Evolutionary conservation across 2,329 filamentous ascomycete genomes (phyloP).

Genomic region (Stagonosporopsis cucurbitacearum): DNA sequence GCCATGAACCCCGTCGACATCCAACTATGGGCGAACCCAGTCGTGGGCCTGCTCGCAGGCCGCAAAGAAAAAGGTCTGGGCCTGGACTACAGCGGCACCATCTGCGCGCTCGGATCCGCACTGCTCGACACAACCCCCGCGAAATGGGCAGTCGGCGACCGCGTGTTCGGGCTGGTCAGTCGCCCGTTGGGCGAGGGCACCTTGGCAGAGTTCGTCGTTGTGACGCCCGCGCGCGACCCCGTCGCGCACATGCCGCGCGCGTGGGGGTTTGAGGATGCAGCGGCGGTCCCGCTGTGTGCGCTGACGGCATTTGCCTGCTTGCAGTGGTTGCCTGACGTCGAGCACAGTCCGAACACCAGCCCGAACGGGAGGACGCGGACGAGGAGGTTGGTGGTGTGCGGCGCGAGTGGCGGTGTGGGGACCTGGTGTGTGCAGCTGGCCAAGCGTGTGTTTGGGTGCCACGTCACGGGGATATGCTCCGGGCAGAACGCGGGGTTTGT

Average conservation of each 20-base stretch:
- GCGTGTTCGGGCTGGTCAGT: slow-evolving; percentile 36
- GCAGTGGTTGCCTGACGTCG: slow-evolving; percentile 31
- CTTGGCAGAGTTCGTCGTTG: slow-evolving; percentile 34
- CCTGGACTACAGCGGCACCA: slow-evolving; percentile 54
- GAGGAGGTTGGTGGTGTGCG: slow-evolving; percentile 36
- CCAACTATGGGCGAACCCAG: slow-evolving; percentile 44
- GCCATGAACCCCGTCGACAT: slow-evolving; percentile 56
- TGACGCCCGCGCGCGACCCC: slow-evolving; percentile 26
- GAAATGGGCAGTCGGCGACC: slow-evolving; percentile 33
- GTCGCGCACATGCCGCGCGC: slow-evolving; percentile 32
- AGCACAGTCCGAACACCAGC: slow-evolving; percentile 9
- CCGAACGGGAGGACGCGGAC: too few species aligned
- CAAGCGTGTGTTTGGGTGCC: slow-evolving; percentile 47
- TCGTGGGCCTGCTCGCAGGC: slow-evolving; percentile 38
- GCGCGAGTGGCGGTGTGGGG: slow-evolving; percentile 43
- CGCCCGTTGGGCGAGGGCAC: slow-evolving; percentile 36
- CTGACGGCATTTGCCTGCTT: slow-evolving; percentile 48
- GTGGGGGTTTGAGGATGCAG: slow-evolving; percentile 32
- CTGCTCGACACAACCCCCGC: slow-evolving; percentile 15
- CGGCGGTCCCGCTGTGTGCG: slow-evolving; percentile 47
- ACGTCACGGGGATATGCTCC: slow-evolving; percentile 59
- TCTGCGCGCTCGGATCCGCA: slow-evolving; percentile 42
- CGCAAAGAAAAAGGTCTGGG: slow-evolving; percentile 50
- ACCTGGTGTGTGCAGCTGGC: slow-evolving; percentile 49
- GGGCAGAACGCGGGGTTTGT: slow-evolving; percentile 56